phyloP scores from a whole-genome alignment of 1,284 basidiomycete genomes.

The Sphagnurus paluster region DNA sequence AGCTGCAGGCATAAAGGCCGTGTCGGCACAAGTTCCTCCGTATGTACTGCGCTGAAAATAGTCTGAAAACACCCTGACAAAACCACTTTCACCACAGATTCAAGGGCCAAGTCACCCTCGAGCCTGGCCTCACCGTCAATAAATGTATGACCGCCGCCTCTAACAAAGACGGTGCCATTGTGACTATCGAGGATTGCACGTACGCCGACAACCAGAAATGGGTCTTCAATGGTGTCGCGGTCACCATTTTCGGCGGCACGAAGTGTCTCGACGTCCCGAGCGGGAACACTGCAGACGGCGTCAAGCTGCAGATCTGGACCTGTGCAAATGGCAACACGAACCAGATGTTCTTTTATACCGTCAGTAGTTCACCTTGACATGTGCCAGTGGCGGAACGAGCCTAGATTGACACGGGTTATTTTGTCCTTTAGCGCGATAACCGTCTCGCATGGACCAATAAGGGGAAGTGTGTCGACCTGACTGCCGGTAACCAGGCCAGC shows the following conservation, averaged over 20 bases:
- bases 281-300: conserved; percentile 40
- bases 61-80: neutral
- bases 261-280: conserved; percentile 49
- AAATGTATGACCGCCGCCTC: conserved; percentile 50
- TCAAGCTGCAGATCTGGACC: conserved; percentile 49
- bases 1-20: neutral
- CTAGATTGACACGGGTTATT: neutral
- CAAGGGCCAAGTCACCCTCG: conserved; percentile 38
- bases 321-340: conserved; percentile 38
- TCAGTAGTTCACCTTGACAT: no score
- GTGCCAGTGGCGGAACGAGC: no score
- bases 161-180: conserved; percentile 44
- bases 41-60: conserved; percentile 1
- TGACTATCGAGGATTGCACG: conserved; percentile 45
- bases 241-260: conserved; percentile 42
- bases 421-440: conserved; percentile 32
- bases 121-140: conserved; percentile 39
- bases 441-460: conserved; percentile 45
- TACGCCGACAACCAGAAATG: conserved; percentile 43
- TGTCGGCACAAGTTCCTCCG: conserved; percentile 16
- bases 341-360: conserved; percentile 46
- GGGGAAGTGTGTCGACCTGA: conserved; percentile 49
- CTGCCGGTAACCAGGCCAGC: conserved; percentile 35
- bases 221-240: conserved; percentile 41
- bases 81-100: conserved; percentile 26